Evolutionary conservation across 2,329 filamentous ascomycete genomes (phyloP).

Genomic region (Paraphaeosphaeria sporulosa): DNA sequence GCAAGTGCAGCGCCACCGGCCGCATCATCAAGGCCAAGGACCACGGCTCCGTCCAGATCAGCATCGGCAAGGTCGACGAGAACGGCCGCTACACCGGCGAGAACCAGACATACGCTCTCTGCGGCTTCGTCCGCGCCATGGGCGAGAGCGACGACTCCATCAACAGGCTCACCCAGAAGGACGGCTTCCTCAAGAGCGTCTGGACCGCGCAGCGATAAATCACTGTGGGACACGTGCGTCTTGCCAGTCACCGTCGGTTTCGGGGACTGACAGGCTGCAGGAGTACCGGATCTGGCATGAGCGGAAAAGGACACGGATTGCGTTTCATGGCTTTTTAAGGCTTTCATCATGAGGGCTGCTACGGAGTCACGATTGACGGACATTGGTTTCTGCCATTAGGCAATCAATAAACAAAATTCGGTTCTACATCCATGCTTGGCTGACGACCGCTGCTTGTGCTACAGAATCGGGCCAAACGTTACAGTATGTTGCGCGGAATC

Average conservation of each 20-base stretch:
- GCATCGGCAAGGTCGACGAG: constrained; percentile 98
- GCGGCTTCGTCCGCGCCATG: constrained; percentile 96
- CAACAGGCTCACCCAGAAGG: constrained; percentile 94
- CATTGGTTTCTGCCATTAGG: constrained; percentile 36
- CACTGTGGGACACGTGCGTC: constrained; percentile 40
- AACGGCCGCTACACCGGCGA: constrained; percentile 88
- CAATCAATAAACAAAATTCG: constrained; percentile 38
- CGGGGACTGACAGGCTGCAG: constrained; percentile 28
- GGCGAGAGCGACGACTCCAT: constrained; percentile 97
- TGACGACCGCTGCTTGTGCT: not conserved
- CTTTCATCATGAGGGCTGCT: constrained; percentile 35
- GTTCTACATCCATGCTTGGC: constrained; percentile 11
- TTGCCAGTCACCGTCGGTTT: constrained; percentile 3
- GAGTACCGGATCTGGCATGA: constrained; percentile 41
- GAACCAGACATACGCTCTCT: constrained; percentile 91
- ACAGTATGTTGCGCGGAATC: not conserved
- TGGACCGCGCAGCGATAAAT: constrained; percentile 76
- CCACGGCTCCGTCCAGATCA: constrained; percentile 98
- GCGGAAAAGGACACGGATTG: constrained; percentile 33
- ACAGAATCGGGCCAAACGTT: not conserved
- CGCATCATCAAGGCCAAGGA: constrained; percentile 94
- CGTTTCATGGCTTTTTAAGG: constrained; percentile 39
- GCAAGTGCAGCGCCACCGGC: constrained; percentile 34
- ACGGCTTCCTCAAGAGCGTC: constrained; percentile 96
- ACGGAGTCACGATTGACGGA: constrained; percentile 45